Evolutionary conservation across 192 early-diverging fungal species (phyloP), one percentile per base, ranked within the genome.

Genomic region (Coemansia sp.): DNA sequence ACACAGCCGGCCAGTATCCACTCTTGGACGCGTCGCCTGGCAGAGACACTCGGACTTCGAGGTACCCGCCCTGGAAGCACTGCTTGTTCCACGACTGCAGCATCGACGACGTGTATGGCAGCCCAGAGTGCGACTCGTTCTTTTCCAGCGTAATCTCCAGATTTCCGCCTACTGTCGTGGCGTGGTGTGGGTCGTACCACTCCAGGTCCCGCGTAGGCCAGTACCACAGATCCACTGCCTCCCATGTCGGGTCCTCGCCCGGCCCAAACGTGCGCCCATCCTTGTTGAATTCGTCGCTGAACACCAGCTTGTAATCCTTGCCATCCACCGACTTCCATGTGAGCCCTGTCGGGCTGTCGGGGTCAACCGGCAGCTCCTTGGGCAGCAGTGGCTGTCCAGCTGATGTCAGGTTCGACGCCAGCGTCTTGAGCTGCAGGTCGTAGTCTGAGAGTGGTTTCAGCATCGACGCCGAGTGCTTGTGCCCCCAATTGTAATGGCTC

Each of bases 21-120:
- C 77, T 63, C 29, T 77, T 71, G 17, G 62, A 48, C 5, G 73
- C 78, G 49, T 75, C 73, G 5, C 77, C 81, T 1, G 86, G 86
- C 23, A 87, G 61, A 58, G 83, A 85, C 15, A 85, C 84, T 9
- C 75, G 76, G 6, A 79, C 83, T 70, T 87, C 86, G n/a, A 87
- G 63, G 21, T 84, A 71, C 2, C 84, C 86, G 43, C 86, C 86
- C 67, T 84, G 83, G 72, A 87, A 84, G 75, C 86, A 87, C 41
- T 83, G 70, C 65, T 87, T 85, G 71, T 87, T 87, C 86, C 86
- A 87, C 50, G 77, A 82, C 76, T 87, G 86, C 51, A 85, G 68
- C 86, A 87, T 87, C 5, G 81, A 82, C 29, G 80, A 83, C 7
- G 83, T 83, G 70, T 79, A 87, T 19, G 73, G 72, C 52, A 74